These are phyloP conservation scores for Saccharomyces hybrid DNA, from an alignment of 1,139 yeast species.

Conservation along the genomic window DNA sequence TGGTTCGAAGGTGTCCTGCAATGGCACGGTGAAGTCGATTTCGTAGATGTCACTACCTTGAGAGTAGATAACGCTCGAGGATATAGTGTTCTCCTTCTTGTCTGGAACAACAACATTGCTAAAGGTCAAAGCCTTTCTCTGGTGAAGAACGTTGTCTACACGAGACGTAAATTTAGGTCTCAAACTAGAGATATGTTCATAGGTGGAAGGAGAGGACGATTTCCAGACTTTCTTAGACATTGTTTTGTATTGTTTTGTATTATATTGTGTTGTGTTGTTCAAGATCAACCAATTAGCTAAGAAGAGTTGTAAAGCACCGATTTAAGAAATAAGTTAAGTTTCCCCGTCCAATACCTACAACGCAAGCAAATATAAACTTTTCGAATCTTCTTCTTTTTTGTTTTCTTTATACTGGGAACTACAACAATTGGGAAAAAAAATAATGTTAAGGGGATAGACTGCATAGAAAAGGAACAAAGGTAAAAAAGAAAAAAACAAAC, in stretches of 20 bases:
- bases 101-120: constrained; percentile 25
- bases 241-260: not conserved
- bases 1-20: constrained; percentile 13
- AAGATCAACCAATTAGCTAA: not conserved
- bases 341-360: not conserved
- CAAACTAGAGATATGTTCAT: constrained; percentile 48
- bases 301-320: too few species aligned
- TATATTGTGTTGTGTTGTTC: not conserved
- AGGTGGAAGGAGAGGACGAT: constrained; percentile 80
- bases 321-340: not conserved
- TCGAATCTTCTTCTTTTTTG: not conserved
- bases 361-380: not conserved
- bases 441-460: not conserved
- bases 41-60: constrained; percentile 28
- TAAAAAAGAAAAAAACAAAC: not conserved
- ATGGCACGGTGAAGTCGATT: constrained; percentile 25
- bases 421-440: not conserved
- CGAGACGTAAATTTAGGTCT: constrained; percentile 46
- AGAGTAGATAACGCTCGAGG: constrained; percentile 24
- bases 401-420: not conserved
- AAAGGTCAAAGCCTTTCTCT: constrained; percentile 20
- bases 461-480: not conserved
- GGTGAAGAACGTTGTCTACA: constrained; percentile 13
- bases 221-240: constrained; percentile 66
- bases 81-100: constrained; percentile 18